Conservation (phyloP, 176 grass and related monocot genomes). For the maize (Zea mays) region Zm-B73-REFERENCE-NAM-5.0 NC_050100.1:308501-309000, state of each 20-base stretch:
- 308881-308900: slow-evolving; percentile 74
- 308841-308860: slow-evolving; percentile 72
- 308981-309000: slow-evolving; percentile 72
- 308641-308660: neutral
- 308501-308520: neutral
- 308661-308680: slow-evolving; percentile 55
- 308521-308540: neutral
- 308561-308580: neutral
- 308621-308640: slow-evolving; percentile 11
- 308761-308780: slow-evolving; percentile 2
- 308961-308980: slow-evolving; percentile 45
- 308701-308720: slow-evolving; percentile 77
- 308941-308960: slow-evolving; percentile 63
- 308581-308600: slow-evolving; percentile 55
- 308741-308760: slow-evolving; percentile 26
- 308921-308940: slow-evolving; percentile 82
- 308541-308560: neutral
- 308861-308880: slow-evolving; percentile 62
- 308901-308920: slow-evolving; percentile 96
- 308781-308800: neutral
- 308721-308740: slow-evolving; percentile 44
- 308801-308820: neutral
- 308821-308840: slow-evolving; percentile 63
- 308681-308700: slow-evolving; percentile 70
- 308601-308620: slow-evolving; percentile 1